Evolutionary conservation across 768 basidiomycete genomes (phyloP).

Genomic region (Phylloporus arenicola): DNA sequence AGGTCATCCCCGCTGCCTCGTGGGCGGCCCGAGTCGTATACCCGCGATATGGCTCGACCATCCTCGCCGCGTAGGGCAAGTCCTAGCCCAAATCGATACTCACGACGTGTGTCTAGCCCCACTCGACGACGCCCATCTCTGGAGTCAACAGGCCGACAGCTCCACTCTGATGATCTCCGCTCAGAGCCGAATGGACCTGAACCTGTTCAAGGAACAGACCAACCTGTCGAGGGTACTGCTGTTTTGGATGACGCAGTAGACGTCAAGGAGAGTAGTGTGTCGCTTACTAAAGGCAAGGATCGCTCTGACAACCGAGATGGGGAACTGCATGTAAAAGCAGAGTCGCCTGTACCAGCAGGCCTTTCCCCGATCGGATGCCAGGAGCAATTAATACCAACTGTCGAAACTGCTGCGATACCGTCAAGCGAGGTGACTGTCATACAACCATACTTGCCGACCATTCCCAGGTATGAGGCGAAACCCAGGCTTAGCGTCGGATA

Average conservation of each 20-base stretch:
- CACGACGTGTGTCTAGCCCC: constrained; percentile 10
- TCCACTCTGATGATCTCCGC: background rate
- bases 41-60: constrained; percentile 8
- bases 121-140: constrained; percentile 4
- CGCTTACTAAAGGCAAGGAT: constrained; percentile 11
- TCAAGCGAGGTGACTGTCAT: constrained; percentile 19
- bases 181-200: constrained; percentile 1
- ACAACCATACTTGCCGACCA: constrained; percentile 28
- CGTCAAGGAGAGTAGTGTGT: constrained; percentile 5
- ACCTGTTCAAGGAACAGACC: constrained; percentile 2
- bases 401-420: constrained; percentile 11
- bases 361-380: constrained; percentile 8
- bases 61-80: constrained; percentile 12
- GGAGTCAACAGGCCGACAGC: background rate
- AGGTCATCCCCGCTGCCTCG: constrained; percentile 18
- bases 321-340: constrained; percentile 16
- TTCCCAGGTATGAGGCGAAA: constrained; percentile 28
- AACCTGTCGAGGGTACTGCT: background rate
- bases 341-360: constrained; percentile 13
- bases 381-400: background rate
- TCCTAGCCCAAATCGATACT: constrained; percentile 8
- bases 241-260: constrained; percentile 3
- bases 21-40: constrained; percentile 10
- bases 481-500: constrained; percentile 26
- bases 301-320: constrained; percentile 12